Conservation (phyloP, 2,329 filamentous ascomycete species). For the Penicillium hesseltinei region DNA sequence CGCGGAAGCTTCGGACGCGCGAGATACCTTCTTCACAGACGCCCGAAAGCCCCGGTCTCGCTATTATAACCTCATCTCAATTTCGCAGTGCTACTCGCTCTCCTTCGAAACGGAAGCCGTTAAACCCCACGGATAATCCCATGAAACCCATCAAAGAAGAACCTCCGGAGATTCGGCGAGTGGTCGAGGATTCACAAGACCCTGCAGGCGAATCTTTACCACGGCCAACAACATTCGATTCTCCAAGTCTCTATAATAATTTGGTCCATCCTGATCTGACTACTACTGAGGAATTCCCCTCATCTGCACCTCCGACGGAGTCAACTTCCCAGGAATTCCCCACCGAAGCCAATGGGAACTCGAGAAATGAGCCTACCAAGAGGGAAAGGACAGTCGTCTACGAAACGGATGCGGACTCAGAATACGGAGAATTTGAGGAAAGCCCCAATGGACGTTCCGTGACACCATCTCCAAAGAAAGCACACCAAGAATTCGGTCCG, state of each 20-base stretch:
- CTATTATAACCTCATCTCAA: slow-evolving; percentile 38
- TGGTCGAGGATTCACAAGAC: slow-evolving; percentile 7
- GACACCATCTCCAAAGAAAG: slow-evolving; percentile 6
- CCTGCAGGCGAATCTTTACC: not conserved
- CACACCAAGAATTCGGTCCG: not conserved
- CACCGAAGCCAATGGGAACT: not conserved
- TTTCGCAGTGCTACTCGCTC: slow-evolving; percentile 30
- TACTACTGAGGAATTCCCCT: not conserved
- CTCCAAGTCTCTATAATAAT: not conserved
- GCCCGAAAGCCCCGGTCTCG: slow-evolving; percentile 41
- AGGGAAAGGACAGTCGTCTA: slow-evolving; percentile 39
- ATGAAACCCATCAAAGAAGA: slow-evolving; percentile 24
- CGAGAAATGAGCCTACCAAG: slow-evolving; percentile 5
- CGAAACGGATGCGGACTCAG: slow-evolving; percentile 44
- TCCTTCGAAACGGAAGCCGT: slow-evolving; percentile 22
- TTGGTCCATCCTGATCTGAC: not conserved
- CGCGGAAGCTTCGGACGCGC: slow-evolving; percentile 30
- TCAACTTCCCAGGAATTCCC: not conserved
- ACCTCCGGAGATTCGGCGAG: not conserved
- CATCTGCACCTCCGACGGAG: slow-evolving; percentile 1
- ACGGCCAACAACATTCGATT: slow-evolving; percentile 2
- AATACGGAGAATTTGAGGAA: slow-evolving; percentile 33
- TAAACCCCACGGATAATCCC: not conserved
- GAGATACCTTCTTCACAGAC: slow-evolving; percentile 46
- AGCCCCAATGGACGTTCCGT: slow-evolving; percentile 11